Evolutionary conservation across 306 rosid species (phyloP), one percentile per base, ranked within the genome.

Genomic region (Carpinus fangiana): DNA sequence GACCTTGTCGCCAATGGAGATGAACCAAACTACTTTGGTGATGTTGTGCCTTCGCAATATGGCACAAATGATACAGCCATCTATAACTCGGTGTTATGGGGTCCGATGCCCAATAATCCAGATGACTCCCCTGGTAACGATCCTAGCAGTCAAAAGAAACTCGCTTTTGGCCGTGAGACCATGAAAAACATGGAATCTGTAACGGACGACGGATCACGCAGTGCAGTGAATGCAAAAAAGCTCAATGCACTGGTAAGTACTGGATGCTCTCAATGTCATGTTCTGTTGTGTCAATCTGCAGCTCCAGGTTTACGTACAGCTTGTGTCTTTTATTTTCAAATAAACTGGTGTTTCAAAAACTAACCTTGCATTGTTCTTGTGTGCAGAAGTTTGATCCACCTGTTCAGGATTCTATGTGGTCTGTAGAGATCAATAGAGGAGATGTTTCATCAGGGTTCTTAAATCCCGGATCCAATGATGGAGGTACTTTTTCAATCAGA

Each of bases 231-330:
- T 12, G 41, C 76, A 11, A 79, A 56, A 31, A 57, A 55, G 65
- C 64, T 80, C 76, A 80, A 84, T 70, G 75, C 69, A 66, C 68
- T 34, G 53, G 98, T 91, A 83, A 82, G 91, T 89, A 31, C 34
- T 31, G 34, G 68, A 77, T 75, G 53, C 70, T 81, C 77, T 75
- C 72, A 31, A 68, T 54, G 12, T 36, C 1, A 76, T 43, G 34
- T 31, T 69, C 52, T 62, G 21, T 50, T 26, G 23, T 7, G 8
- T 13, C 23, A 26, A 68, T 54, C 72, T 53, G 28, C 69, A 57
- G 55, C 41, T 69, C 56, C 54, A 14, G 23, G 47, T 57, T 64
- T 79, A 73, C n/a, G n/a, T n/a, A n/a, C 53, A 31, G 34, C 34
- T 66, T 75, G 65, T 48, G 23, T 52, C 28, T 34, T 70, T 5